A percentile compares a stretch with the other conserved stretches of the same genome.
These are phyloP conservation scores for Trichocomaceae sp. DNA, from an alignment of 2,329 filamentous ascomycete species.

Conservation along the genomic window DNA sequence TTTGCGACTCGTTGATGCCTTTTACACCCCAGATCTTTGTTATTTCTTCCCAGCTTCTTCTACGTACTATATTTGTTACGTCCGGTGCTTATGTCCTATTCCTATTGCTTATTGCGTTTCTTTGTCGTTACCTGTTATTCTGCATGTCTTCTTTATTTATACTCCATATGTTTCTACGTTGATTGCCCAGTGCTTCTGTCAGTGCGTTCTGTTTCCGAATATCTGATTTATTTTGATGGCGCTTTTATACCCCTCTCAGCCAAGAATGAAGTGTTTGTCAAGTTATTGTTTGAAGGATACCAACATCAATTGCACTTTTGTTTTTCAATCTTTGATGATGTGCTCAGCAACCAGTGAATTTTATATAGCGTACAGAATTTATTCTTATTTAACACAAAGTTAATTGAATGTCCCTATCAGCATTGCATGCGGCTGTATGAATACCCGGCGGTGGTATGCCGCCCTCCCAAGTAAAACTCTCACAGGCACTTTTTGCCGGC, in stretches of 20 bases:
- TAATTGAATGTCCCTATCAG: slow-evolving; percentile 21
- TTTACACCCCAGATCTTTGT: background rate
- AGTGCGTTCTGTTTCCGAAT: background rate
- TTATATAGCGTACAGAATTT: background rate
- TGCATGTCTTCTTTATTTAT: too few relatives aligned
- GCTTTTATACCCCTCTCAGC: background rate
- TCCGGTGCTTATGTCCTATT: too few relatives aligned
- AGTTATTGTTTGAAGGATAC: background rate
- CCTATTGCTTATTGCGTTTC: background rate
- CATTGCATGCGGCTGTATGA: slow-evolving; percentile 21
- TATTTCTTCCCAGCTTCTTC: background rate
- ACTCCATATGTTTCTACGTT: background rate
- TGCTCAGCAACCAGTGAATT: background rate
- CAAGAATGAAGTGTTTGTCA: background rate
- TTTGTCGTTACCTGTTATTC: background rate
- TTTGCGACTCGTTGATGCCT: background rate
- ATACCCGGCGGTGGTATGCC: slow-evolving; percentile 29
- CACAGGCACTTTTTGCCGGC: slow-evolving; percentile 17
- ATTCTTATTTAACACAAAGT: slow-evolving; percentile 5
- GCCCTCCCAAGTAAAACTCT: slow-evolving; percentile 24
- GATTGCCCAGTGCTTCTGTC: background rate
- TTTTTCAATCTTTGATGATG: background rate
- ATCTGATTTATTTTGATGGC: background rate
- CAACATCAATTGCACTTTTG: background rate
- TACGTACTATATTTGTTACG: background rate